Base-by-base conservation (phyloP, 805 yeast species). In the Saccharomycopsis fermentans region DNA sequence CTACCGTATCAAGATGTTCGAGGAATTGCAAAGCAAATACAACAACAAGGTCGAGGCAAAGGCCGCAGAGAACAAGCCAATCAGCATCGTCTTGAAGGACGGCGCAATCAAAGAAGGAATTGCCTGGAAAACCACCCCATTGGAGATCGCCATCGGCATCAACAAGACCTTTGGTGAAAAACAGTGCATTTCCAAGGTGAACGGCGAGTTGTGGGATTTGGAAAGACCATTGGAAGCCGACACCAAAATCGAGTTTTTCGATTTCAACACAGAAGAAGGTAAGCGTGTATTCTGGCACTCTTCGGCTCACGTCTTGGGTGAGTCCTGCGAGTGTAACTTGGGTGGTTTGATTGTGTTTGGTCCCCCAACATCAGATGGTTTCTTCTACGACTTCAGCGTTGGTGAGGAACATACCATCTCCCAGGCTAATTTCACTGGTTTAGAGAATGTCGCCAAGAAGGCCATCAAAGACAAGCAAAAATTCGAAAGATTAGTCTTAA, bases 201-300 rank as follows among this genome's bases (percentile, higher is more conserved):
- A 94, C 69, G 96, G 96, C 59, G 77, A 81, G 67, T 77, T 92
- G 66, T 94, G 99, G 98, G 99, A 94, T 75, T 78, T 94, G 68
- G 91, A 86, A 64, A 86, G 99, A 75, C 97, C 97, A 27, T 77
- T 94, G 56, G 99, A 94, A 74, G 74, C 72, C 12, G 86, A 81
- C 61, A 77, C 81, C 60, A 71, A 68, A 56, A 76, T 94, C 63
- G 94, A 90, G 71, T 85, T 90, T 68, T 81, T 90, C 70, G 97
- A 91, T 70, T 94, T 94, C 68, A 96, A 90, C 43, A 79, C 89
- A 62, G 87, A 87, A n/a, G 97, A 91, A 69, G 99, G 98, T 73
- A 89, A 86, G 71, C 83, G 84, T 64, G 98, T 92, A 37, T 94
- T 94, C 76, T 94, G 99, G 99, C 99, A 94, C 73, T 94, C 99